Evolutionary conservation across 352 stramenopile species (phyloP), one percentile per base, ranked within the genome.

Genomic region (Globisporangium middletonii): DNA sequence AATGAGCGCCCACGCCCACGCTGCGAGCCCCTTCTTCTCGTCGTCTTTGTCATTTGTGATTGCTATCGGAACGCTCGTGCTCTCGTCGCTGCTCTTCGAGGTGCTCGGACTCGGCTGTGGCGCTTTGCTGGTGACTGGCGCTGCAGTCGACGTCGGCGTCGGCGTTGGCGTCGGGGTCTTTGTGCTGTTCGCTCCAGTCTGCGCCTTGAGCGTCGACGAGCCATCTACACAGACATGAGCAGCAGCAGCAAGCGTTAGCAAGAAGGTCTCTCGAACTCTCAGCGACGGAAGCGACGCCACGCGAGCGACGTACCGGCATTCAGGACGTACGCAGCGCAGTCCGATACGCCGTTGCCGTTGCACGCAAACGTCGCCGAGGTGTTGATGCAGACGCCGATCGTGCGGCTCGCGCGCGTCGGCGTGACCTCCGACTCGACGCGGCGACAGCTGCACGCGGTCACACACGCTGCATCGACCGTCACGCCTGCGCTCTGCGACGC

Each of bases 1-100:
- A 12, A 84, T 67, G 16, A 77, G 43, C 8, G 59, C 62, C 62
- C 72, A 83, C 27, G 76, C 58, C 64, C 68, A 79, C 23, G 69
- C 52, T 26, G 67, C 52, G 43, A 78, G 50, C 30, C 60, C 59
- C 3, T 54, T 46, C 4, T 37, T 53, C 16, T 59, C 48, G 44
- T 41, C 18, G 16, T 63, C 55, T 5, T 9, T 38, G 33, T 38
- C 33, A 5, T 38, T 38, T 5, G 33, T 12, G 33, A 38, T 38
- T 5, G 33, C 5, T 0, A 38, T 9, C 9, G 33, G 33, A 5
- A 38, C 33, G 33, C 33, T 38, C 33, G 33, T 12, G 33, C 6
- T 38, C 12, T 38, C 33, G 33, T 38, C 12, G 33, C 33, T 38
- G 27, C 19, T 46, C 27, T 59, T 44, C n/a, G n/a, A n/a, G 60